Evolutionary conservation across 257 asterid genomes (phyloP), one percentile per base, ranked within the genome.

Genomic region (Penstemon eatonii): DNA sequence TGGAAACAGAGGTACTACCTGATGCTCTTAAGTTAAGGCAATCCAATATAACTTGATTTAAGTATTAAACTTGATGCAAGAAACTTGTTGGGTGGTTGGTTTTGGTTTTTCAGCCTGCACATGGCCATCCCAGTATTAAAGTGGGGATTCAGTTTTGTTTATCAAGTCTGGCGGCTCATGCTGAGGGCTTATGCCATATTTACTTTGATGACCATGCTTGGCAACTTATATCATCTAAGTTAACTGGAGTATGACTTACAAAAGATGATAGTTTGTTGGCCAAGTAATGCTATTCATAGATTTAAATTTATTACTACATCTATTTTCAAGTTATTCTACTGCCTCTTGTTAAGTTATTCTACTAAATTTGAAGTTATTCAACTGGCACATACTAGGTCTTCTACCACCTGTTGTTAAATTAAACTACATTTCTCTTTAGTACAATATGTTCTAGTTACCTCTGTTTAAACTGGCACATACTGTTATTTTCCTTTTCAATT

Each of bases 1-100:
- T 93, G 98, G 98, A 93, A 80, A 85, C 97, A 7, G 98, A 93
- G 98, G 98, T 65, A 42, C 42, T 39, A 8, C 72, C 67, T 38
- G 65, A 53, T 38, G 62, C 53, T 72, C 74, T 62, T 46, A 41
- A 60, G 51, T 67, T 61, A 37, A 58, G 63, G 73, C 64, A 44
- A 57, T 47, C 63, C 40, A 56, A 61, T 59, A 62, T 9, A 6
- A 13, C 5, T 63, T 39, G 56, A 12, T 42, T 0, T 37, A 45
- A 37, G 10, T 36, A 4, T 58, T 50, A 40, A 49, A 62, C 44
- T 57, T 64, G 66, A 41, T 39, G 47, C 38, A 57, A 47, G 50
- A 60, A 43, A 59, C 73, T 42, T 54, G 44, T 11, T 67, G 3
- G 55, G 55, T 60, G 40, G 33, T 69, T 43, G 63, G 40, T 59